Evolutionary conservation across 495 filamentous ascomycete genomes (phyloP).

Genomic region (Jackrogersella minutella): DNA sequence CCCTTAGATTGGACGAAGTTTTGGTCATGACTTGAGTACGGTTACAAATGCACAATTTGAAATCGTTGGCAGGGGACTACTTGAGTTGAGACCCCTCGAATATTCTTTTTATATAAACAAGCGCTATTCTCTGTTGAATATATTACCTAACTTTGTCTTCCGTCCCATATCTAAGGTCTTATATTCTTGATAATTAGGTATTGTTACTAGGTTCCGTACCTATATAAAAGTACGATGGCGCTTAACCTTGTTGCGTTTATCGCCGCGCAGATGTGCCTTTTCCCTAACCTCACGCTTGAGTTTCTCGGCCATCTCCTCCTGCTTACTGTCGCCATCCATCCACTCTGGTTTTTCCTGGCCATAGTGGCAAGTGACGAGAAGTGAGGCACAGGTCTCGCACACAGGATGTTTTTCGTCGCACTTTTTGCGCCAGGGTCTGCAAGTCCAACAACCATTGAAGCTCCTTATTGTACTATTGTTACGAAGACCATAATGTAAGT

Average conservation of each 20-base stretch:
- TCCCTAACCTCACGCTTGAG: too few species aligned
- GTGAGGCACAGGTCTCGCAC: constrained; percentile 55
- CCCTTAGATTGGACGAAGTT: too few species aligned
- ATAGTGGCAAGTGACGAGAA: constrained; percentile 60
- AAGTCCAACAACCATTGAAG: constrained; percentile 65
- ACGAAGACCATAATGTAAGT: too few species aligned
- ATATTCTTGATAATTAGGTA: constrained; percentile 23
- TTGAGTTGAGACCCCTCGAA: too few species aligned
- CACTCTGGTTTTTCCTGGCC: constrained; percentile 64
- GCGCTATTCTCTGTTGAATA: constrained; percentile 10
- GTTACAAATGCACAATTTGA: too few species aligned
- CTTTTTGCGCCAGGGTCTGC: constrained; percentile 63
- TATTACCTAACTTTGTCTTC: constrained; percentile 20
- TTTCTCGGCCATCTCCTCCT: constrained; percentile 1
- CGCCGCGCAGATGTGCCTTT: background rate
- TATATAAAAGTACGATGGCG: constrained; percentile 33
- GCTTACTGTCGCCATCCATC: constrained; percentile 59
- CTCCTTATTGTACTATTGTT: constrained; percentile 37
- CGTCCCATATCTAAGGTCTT: constrained; percentile 2
- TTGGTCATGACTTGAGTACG: too few species aligned
- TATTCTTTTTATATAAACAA: constrained; percentile 42
- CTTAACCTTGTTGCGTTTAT: constrained; percentile 44
- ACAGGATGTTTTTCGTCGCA: constrained; percentile 60
- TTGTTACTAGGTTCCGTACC: constrained; percentile 24
- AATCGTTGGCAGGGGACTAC: too few species aligned